Evolutionary conservation across 805 yeast genomes (phyloP).

Genomic region (Candida silvatica): DNA sequence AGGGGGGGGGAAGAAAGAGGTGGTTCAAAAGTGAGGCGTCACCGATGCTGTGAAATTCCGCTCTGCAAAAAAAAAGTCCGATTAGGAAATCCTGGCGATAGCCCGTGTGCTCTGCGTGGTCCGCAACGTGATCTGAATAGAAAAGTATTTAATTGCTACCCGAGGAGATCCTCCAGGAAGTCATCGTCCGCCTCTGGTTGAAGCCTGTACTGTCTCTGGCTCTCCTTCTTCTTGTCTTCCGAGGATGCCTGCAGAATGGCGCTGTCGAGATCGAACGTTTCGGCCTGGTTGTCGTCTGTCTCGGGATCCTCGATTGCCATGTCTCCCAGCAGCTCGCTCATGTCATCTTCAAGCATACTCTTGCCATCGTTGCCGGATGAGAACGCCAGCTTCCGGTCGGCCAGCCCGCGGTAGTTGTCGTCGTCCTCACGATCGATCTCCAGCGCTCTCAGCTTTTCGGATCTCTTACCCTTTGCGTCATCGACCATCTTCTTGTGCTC

Average conservation of each 20-base stretch:
- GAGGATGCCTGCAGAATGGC: not conserved
- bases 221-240: not conserved
- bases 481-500: constrained; percentile 11
- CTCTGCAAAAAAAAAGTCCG: no score
- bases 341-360: not conserved
- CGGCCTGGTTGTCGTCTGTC: not conserved
- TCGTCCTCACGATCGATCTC: not conserved
- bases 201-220: not conserved
- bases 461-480: not conserved
- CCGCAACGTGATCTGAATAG: no score
- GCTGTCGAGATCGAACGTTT: not conserved
- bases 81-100: no score
- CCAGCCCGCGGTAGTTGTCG: not conserved
- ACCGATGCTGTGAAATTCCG: no score
- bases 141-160: no score
- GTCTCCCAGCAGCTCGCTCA: not conserved
- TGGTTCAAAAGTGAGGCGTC: no score
- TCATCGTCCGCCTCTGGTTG: not conserved
- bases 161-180: no score
- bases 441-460: not conserved
- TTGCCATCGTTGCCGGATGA: not conserved
- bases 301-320: not conserved
- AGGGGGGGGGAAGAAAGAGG: no score
- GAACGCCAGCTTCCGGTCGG: not conserved
- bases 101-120: no score